Conservation (phyloP, 1,284 basidiomycete species). For the Trametes versicolor region DNA sequence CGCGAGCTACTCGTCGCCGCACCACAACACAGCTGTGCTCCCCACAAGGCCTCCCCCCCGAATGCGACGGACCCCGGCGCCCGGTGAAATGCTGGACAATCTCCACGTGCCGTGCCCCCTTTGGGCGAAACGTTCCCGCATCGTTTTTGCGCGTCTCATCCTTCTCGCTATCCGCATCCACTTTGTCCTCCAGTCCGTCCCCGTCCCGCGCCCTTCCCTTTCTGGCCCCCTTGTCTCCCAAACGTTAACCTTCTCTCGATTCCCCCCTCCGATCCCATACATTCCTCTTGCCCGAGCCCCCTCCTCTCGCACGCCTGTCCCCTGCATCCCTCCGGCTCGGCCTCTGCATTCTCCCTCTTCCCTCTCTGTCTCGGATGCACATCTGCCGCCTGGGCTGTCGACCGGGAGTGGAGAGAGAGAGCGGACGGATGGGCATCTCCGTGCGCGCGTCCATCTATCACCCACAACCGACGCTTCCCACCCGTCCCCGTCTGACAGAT, state of each 20-base stretch:
- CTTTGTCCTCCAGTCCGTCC: background rate
- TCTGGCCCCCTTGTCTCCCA: slow-evolving; percentile 15
- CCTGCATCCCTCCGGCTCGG: slow-evolving; percentile 1
- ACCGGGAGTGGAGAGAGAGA: background rate
- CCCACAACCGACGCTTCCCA: slow-evolving; percentile 24
- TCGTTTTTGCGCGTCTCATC: slow-evolving; percentile 9
- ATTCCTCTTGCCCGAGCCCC: slow-evolving; percentile 15
- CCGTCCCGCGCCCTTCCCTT: slow-evolving; percentile 9
- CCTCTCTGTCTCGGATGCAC: background rate
- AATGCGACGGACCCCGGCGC: background rate
- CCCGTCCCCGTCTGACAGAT: slow-evolving; percentile 18
- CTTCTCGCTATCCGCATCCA: slow-evolving; percentile 13
- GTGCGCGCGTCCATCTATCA: slow-evolving; percentile 21
- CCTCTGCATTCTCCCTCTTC: background rate
- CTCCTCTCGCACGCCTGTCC: slow-evolving; percentile 1
- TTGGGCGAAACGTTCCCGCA: slow-evolving; percentile 27
- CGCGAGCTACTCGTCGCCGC: background rate
- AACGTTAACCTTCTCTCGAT: slow-evolving; percentile 22
- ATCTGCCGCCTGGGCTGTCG: background rate
- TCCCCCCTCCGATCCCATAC: slow-evolving; percentile 24
- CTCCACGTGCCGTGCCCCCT: slow-evolving; percentile 26
- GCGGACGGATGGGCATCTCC: background rate
- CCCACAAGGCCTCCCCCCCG: background rate
- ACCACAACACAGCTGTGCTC: too few species aligned
- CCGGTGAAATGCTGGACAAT: slow-evolving; percentile 29